Base-by-base conservation (phyloP, 441 rosid genomes). In the Croton laevigatus region DNA sequence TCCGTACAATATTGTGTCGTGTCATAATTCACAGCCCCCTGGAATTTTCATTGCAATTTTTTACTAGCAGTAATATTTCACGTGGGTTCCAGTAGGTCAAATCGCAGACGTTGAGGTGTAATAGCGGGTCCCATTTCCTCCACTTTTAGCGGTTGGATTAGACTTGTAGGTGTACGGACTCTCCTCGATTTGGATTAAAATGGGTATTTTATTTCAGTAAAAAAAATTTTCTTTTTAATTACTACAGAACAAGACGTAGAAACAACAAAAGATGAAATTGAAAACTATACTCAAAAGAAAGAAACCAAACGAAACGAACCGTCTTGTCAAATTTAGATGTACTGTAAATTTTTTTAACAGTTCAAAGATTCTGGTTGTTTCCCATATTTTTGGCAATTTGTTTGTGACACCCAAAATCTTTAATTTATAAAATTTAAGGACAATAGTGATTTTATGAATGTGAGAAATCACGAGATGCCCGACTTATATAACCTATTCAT, bases 1-100 rank as follows among this genome's bases (percentile, higher is more conserved):
- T 7, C 74, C 80, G 80, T 78, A 71, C 76, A 2, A 10, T 27
- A 72, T 65, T 55, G 45, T 8, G 71, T 62, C 62, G 53, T 34
- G 60, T 69, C 69, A 59, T 32, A 40, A 27, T 69, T n/a, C 75
- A 16, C 20, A 4, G 37, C 32, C 42, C 3, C 62, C 17, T 0
- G 2, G 2, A 9, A 12, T 27, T 37, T 17, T 52, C 48, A 3
- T 51, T 6, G 17, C 22, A 16, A 42, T 46, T 11, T 13, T 37
- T 19, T 38, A 37, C 40, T 12, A n/a, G 8, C 49, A 4, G 8
- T 20, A 55, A 23, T 59, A 51, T 9, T 59, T 23, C 17, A 27
- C 27, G 68, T 5, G 46, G 61, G 60, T 49, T 19, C 32, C 19
- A 55, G 14, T 19, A 1, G 17, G 20, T 49, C 53, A 49, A 49